A percentile compares a stretch with the other conserved stretches of the same genome.
phyloP scores from a whole-genome alignment of 441 rosid genomes.

The Populus hybrid region DNA sequence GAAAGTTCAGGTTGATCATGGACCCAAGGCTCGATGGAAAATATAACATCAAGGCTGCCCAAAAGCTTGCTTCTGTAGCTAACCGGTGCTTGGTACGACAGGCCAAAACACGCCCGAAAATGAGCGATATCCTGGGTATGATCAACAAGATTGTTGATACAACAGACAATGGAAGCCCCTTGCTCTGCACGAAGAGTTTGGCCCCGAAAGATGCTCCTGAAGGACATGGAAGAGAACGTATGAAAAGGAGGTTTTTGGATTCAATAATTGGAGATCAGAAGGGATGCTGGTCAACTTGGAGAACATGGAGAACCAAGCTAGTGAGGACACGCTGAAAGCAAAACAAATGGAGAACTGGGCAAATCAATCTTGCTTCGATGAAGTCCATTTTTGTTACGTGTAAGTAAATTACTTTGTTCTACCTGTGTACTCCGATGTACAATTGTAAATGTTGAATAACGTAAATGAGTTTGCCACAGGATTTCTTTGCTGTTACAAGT shows the following conservation, averaged over 20 bases:
- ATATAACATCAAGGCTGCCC: slow-evolving; percentile 61
- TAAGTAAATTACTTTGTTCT: not conserved
- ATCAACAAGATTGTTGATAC: slow-evolving; percentile 47
- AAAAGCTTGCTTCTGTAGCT: slow-evolving; percentile 61
- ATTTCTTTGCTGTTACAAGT: not conserved
- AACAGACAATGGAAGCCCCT: slow-evolving; percentile 33
- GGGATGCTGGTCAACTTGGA: slow-evolving; percentile 45
- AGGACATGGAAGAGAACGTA: slow-evolving; percentile 33
- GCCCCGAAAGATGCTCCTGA: slow-evolving; percentile 29
- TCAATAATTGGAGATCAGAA: slow-evolving; percentile 33
- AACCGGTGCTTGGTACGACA: slow-evolving; percentile 59
- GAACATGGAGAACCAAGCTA: slow-evolving; percentile 49
- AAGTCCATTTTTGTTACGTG: not conserved
- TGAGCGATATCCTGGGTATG: slow-evolving; percentile 72
- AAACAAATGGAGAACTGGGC: not conserved
- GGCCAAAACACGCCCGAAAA: slow-evolving; percentile 65
- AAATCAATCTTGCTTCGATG: not conserved
- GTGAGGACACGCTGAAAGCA: slow-evolving; percentile 25
- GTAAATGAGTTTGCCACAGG: not conserved
- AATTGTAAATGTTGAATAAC: slow-evolving; percentile 4
- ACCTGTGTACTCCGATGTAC: not conserved
- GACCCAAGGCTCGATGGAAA: slow-evolving; percentile 70
- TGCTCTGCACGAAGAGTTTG: slow-evolving; percentile 37
- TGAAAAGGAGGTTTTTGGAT: slow-evolving; percentile 52
- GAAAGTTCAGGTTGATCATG: slow-evolving; percentile 55